Evolutionary conservation across 2,329 filamentous ascomycete species (phyloP).

Genomic region (Aspergillus udagawae): DNA sequence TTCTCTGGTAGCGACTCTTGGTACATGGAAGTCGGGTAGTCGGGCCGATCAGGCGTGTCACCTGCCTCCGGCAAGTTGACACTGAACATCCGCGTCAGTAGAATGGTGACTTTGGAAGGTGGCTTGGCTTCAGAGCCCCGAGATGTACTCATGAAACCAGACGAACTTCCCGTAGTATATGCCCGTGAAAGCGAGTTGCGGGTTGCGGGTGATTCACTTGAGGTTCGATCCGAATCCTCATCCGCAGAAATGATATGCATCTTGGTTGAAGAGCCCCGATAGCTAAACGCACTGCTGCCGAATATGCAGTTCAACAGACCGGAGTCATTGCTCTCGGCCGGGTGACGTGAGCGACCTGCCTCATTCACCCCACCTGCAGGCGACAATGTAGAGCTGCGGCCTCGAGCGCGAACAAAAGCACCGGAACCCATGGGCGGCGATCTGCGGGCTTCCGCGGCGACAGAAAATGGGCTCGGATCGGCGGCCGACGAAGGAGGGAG

Average conservation of each 20-base stretch:
- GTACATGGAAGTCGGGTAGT: slow-evolving; percentile 28
- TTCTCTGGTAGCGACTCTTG: slow-evolving; percentile 32
- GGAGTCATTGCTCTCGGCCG: slow-evolving; percentile 49
- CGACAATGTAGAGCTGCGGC: slow-evolving; percentile 44
- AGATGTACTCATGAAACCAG: slow-evolving; percentile 22
- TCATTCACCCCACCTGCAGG: slow-evolving; percentile 30
- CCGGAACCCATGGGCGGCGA: slow-evolving; percentile 31
- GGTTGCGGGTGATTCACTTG: slow-evolving; percentile 24
- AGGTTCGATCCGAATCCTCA: slow-evolving; percentile 25
- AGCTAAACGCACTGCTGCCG: slow-evolving; percentile 55
- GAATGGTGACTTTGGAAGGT: slow-evolving; percentile 48
- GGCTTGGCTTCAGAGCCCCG: slow-evolving; percentile 33
- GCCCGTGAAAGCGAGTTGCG: slow-evolving; percentile 35
- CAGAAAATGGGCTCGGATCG: slow-evolving; percentile 31
- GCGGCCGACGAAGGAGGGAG: slow-evolving; percentile 31
- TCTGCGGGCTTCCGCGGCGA: slow-evolving; percentile 30
- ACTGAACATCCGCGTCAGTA: slow-evolving; percentile 58
- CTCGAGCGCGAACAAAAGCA: slow-evolving; percentile 40
- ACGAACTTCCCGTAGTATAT: slow-evolving; percentile 34
- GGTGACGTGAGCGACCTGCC: slow-evolving; percentile 32
- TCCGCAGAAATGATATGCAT: slow-evolving; percentile 53
- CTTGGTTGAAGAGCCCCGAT: slow-evolving; percentile 57
- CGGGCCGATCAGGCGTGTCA: slow-evolving; percentile 32
- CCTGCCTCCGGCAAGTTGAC: slow-evolving; percentile 49
- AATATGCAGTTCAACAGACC: slow-evolving; percentile 57